Evolutionary conservation across 2,329 filamentous ascomycete genomes (phyloP), one percentile per base, ranked within the genome.

Genomic region (Colletotrichum godetiae): DNA sequence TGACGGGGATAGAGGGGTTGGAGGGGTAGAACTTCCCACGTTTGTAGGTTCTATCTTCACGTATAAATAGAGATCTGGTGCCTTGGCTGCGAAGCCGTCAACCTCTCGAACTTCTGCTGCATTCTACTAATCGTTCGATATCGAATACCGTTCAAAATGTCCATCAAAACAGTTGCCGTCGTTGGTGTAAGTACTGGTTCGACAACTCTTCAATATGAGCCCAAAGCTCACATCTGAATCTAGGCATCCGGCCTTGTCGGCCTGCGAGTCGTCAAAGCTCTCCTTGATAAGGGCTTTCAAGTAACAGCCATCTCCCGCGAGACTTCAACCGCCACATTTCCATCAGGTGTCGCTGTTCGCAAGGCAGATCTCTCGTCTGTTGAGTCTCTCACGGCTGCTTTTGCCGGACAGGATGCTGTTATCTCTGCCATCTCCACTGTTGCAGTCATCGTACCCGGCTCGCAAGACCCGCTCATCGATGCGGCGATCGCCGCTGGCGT

Each of bases 401-500:
- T 76, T 12, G 59, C 52, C 4, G 76, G 74, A 22, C 75, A 75
- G 31, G 75, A 77, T 31, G 75, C 75, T 1, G 74, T 75, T n/a
- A 75, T 91, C 53, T 86, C 84, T 15, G 81, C 85, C 1, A 81
- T 90, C 42, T 84, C 82, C 15, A 78, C 87, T 7, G 56, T 73
- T 5, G 74, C 67, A 4, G 72, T 77, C 4, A 59, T 72, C 22
- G 64, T 72, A 6, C 65, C 60, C 37, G 87, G 90, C 74, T 79
- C 81, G 22, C 88, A 91, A 75, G 80, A 82, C 49, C 83, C 82
- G 42, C 79, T 90, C 69, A 85, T 90, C 57, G 86, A 90, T 66
- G 88, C 88, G 2, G 84, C 87, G 24, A 82, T 88, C 27, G 81
- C 82, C 5, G 88, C 88, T 6, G 87, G 88, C 15, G 88, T 91